Evolutionary conservation across 495 filamentous ascomycete genomes (phyloP).

Genomic region (Pseudoneurospora amorphoporcata): DNA sequence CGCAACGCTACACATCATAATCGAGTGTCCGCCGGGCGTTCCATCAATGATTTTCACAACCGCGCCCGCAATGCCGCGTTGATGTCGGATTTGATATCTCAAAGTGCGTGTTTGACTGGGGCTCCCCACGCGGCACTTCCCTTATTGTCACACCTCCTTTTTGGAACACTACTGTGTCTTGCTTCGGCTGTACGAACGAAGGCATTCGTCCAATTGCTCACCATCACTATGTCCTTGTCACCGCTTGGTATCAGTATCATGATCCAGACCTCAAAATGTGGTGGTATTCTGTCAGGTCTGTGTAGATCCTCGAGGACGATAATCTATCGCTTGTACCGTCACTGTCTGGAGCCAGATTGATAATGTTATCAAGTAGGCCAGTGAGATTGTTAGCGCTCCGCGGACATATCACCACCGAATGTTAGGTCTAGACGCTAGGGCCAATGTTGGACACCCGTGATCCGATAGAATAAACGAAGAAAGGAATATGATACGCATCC

Average conservation of each 20-base stretch:
- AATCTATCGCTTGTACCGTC: not conserved
- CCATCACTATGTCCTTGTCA: not conserved
- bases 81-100: not conserved
- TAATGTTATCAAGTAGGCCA: not conserved
- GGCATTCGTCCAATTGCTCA: not conserved
- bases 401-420: not conserved
- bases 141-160: not conserved
- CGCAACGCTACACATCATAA: not conserved
- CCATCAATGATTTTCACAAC: not conserved
- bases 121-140: not conserved
- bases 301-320: not conserved
- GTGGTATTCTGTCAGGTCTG: not conserved
- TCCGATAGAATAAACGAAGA: not conserved
- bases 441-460: not conserved
- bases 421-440: not conserved
- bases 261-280: not conserved
- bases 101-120: not conserved
- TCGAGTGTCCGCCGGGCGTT: not conserved
- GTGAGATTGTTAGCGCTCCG: not conserved
- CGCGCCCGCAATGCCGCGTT: not conserved
- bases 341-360: not conserved
- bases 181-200: not conserved
- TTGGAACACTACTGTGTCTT: not conserved
- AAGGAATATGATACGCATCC: not conserved
- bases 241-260: not conserved